Evolutionary conservation across 108 stramenopile genomes (phyloP), one percentile per base, ranked within the genome.

Genomic region (Aurantiochytrium sp.): DNA sequence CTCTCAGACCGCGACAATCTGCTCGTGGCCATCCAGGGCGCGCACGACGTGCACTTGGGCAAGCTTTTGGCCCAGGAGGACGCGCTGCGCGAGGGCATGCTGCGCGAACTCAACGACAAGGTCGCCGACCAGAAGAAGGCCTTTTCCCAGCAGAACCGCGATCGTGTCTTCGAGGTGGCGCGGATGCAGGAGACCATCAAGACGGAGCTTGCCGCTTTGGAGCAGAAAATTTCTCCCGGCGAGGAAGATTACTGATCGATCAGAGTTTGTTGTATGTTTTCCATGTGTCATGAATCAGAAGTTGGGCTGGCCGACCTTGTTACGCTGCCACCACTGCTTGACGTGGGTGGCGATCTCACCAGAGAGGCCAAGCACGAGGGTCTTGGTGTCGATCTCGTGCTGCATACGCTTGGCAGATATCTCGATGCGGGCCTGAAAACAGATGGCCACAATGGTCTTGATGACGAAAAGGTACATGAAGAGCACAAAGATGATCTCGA

Each of bases 1-100:
- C 81, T 93, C 32, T 89, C 92, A 5, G 93, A 93, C 37, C 45
- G 92, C 10, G 93, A 93, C 87, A 88, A 88, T 21, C 90, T 92
- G 36, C 31, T 92, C 86, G 37, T 17, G 21, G 81, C 91, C 37
- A 69, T 92, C 30, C 87, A 91, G 68, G 55, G 89, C 69, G 91
- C 89, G 24, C 90, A 91, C 68, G 93, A 93, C 54, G 87, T 91
- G 48, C 93, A 93, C 55, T 65, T 93, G 5, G 91, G 92, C 42
- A 92, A 92, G 87, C 55, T 91, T 27, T 55, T 91, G n/a, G 73
- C 73, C 1, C 73, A 81, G 30, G 73, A 81, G 45, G 73, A 81
- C 30, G 45, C 42, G 6, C 39, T 81, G n/a, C 39, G 73, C 42
- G 73, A 48, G 45, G 73, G 73, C 30, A 15, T 81, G 12, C 17